A percentile compares a stretch with the other conserved stretches of the same genome.
phyloP scores from a whole-genome alignment of 805 yeast genomes.

The Blastobotrys robertii region DNA sequence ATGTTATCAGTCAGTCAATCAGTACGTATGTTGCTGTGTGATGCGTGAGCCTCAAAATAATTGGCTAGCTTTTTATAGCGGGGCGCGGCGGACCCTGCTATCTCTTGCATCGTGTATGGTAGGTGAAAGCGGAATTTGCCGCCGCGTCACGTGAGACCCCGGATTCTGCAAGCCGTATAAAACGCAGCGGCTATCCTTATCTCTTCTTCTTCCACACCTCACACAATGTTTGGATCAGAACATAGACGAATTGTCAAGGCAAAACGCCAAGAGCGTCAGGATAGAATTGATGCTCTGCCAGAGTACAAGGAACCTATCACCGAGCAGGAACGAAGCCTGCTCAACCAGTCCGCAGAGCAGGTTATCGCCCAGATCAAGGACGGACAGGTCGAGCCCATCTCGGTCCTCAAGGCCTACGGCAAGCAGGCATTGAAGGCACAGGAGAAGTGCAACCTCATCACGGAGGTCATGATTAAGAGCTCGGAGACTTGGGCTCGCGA shows the following conservation, averaged over 20 bases:
- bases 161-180: no score
- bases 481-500: slow-evolving; percentile 51
- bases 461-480: slow-evolving; percentile 55
- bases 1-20: no score
- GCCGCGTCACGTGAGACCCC: no score
- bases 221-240: slow-evolving; percentile 1
- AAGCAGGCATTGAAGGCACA: slow-evolving; percentile 58
- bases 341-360: slow-evolving; percentile 33
- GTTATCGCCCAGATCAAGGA: slow-evolving; percentile 36
- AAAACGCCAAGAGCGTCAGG: slow-evolving; percentile 28
- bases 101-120: no score
- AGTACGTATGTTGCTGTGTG: no score
- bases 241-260: slow-evolving; percentile 11
- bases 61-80: no score
- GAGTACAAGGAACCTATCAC: slow-evolving; percentile 33
- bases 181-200: no score
- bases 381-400: slow-evolving; percentile 40
- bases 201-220: no score
- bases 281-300: slow-evolving; percentile 27
- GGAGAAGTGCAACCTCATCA: slow-evolving; percentile 42
- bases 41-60: no score
- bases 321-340: slow-evolving; percentile 26
- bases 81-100: no score
- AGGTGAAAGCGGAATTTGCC: no score
- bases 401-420: slow-evolving; percentile 52